Base-by-base conservation (phyloP, 495 filamentous ascomycete species). In the Xylaria venustula region DNA sequence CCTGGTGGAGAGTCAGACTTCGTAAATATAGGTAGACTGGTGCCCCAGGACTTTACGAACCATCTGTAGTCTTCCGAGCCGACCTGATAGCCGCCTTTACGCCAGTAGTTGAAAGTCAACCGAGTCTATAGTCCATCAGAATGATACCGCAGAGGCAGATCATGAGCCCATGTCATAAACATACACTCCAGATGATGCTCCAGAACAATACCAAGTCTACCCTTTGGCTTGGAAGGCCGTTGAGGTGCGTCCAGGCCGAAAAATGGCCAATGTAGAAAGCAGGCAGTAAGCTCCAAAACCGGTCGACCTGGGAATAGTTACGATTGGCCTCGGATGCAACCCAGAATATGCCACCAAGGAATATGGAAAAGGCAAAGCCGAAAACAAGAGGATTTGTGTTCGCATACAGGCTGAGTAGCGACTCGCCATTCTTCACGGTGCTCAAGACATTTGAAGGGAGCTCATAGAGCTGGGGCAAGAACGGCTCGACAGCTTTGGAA, bases 11-110 rank as follows among this genome's bases (percentile, higher is more conserved):
- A 19, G 19, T 47, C 37, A 34, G 22, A 11, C 8, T 41, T 67
- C 67, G 30, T 5, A 34, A 7, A 54, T 62, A 52, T 14, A 12
- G 22, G 11, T 8, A 44, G 20, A 14, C 47, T 17, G 17, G 34
- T 40, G 44, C 9, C 3, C 48, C 20, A 11, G 28, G 46, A 23
- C 28, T 52, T 14, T 34, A 65, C 69, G 26, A 61, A 81, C 93
- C 93, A 97, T 71, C 95, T 85, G 72, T 99, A 99, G 74, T 99
- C 95, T 73, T 99, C 93, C 11, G 85, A 87, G 28, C 94, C 93
- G 59, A 91, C 80, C 23, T 77, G 74, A 71, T 98, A 99, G 17
- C 95, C 95, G 19, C 95, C 95, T 73, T 90, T 95, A 51, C 95
- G 89, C 89, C 90, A 97, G 73, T 96, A 99, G 75, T 99, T 99